These are phyloP conservation scores for Penicillium sclerotiorum DNA, from an alignment of 2,329 filamentous ascomycete genomes.

Conservation along the genomic window DNA sequence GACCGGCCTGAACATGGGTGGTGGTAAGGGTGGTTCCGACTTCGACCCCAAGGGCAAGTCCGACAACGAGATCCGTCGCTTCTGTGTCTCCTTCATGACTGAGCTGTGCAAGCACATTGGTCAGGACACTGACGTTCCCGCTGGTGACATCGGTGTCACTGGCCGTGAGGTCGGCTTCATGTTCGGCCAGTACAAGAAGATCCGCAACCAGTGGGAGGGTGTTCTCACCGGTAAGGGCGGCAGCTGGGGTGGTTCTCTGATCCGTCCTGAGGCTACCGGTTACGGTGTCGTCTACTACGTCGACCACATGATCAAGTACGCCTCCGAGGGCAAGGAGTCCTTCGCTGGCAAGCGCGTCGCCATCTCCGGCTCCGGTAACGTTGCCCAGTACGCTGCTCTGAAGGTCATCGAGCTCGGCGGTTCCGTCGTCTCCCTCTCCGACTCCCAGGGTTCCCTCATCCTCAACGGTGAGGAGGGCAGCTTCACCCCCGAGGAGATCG, in stretches of 20 bases:
- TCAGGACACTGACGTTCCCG: constrained; percentile 92
- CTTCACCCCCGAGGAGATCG: constrained; percentile 79
- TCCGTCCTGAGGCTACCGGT: constrained; percentile 94
- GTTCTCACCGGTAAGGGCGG: constrained; percentile 95
- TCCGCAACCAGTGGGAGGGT: constrained; percentile 90
- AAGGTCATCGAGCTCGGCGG: constrained; percentile 96
- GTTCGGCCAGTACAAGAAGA: constrained; percentile 90
- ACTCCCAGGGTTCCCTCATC: constrained; percentile 84
- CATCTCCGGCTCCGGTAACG: constrained; percentile 96
- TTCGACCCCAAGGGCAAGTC: constrained; percentile 99
- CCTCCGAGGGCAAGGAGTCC: constrained; percentile 73
- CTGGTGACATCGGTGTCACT: constrained; percentile 93
- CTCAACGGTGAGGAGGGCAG: constrained; percentile 66
- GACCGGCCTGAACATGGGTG: constrained; percentile 92
- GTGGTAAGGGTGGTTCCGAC: constrained; percentile 96
- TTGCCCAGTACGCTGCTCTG: constrained; percentile 94
- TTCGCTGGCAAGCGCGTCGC: constrained; percentile 92
- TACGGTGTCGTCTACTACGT: constrained; percentile 98
- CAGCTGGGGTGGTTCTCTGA: constrained; percentile 89
- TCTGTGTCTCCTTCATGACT: constrained; percentile 95
- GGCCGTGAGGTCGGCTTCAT: constrained; percentile 91
- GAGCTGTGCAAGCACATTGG: constrained; percentile 96
- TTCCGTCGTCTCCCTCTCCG: constrained; percentile 88
- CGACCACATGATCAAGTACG: constrained; percentile 91
- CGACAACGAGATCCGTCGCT: constrained; percentile 94